Evolutionary conservation across 352 stramenopile genomes (phyloP).

Genomic region (Globisporangium abappressorium): DNA sequence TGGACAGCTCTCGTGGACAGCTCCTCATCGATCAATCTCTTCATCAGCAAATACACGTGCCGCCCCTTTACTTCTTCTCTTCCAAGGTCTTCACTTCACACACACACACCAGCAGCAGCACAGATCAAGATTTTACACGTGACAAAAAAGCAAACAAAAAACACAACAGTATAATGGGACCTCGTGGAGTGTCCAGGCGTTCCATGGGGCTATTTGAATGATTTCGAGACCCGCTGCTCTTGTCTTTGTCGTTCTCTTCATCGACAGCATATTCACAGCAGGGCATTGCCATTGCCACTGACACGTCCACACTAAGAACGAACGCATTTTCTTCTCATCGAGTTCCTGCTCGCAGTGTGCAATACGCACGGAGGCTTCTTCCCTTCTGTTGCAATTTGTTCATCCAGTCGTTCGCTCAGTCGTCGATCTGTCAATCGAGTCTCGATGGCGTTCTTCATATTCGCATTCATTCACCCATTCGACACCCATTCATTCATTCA

Average conservation of each 20-base stretch:
- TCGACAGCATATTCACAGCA: neutral
- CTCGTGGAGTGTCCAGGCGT: neutral
- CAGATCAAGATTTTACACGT: constrained; percentile 1
- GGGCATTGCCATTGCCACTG: no score
- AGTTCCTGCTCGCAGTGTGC: no score
- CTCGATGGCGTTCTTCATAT: neutral
- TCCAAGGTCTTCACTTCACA: neutral
- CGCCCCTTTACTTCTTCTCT: constrained; percentile 1
- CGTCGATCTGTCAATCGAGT: neutral
- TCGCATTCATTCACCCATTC: neutral
- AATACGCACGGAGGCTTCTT: no score
- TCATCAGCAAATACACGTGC: constrained; percentile 9
- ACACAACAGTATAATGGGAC: neutral
- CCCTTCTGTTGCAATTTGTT: neutral
- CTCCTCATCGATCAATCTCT: neutral
- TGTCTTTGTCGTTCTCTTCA: neutral
- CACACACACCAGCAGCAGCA: neutral
- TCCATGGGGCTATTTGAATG: constrained; percentile 1
- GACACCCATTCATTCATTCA: neutral
- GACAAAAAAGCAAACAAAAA: constrained; percentile 1
- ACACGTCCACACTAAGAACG: no score
- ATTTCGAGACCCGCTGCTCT: neutral
- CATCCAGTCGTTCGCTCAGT: neutral
- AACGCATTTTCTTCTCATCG: no score
- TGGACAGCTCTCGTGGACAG: neutral